Percentiles rank a stretch among this genome's conserved stretches.
Conservation (phyloP, 2,329 filamentous ascomycete genomes). For the Paraphaeosphaeria sporulosa region DNA sequence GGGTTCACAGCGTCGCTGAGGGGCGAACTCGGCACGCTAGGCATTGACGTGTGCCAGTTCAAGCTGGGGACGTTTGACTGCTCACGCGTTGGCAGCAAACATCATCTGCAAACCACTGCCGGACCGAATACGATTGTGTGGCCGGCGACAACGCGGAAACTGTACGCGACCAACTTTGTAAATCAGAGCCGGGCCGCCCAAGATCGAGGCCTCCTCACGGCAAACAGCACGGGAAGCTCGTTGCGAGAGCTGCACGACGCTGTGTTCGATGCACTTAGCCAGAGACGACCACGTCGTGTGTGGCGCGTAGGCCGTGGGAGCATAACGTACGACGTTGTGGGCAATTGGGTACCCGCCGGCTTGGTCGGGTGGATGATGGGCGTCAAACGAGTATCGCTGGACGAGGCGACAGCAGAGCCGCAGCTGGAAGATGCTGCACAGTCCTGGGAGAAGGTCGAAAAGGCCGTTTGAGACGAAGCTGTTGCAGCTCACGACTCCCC, state of each 20-base stretch:
- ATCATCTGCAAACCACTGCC: conserved; percentile 44
- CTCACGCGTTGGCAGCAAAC: conserved; percentile 64
- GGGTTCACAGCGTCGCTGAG: conserved; percentile 83
- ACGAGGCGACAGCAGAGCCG: conserved; percentile 42
- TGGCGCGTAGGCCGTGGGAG: conserved; percentile 87
- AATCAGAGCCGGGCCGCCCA: conserved; percentile 46
- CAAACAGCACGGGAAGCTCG: conserved; percentile 68
- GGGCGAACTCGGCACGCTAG: conserved; percentile 77
- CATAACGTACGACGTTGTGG: conserved; percentile 83
- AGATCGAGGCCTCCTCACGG: conserved; percentile 62
- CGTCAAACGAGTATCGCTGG: conserved; percentile 63
- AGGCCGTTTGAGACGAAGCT: conserved; percentile 31
- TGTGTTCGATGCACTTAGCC: conserved; percentile 87
- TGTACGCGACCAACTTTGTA: conserved; percentile 49
- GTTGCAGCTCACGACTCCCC: background rate
- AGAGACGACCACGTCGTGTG: conserved; percentile 64
- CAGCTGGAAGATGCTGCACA: conserved; percentile 55
- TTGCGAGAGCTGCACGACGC: conserved; percentile 82
- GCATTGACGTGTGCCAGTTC: conserved; percentile 83
- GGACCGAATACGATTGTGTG: conserved; percentile 47
- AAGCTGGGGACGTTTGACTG: conserved; percentile 93
- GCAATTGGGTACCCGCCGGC: conserved; percentile 76
- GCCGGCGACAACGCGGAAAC: conserved; percentile 43
- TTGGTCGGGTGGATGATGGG: conserved; percentile 96
- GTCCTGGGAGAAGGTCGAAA: conserved; percentile 56